phyloP scores from a whole-genome alignment of 2,329 filamentous ascomycete genomes.

The Colletotrichum navitas region DNA sequence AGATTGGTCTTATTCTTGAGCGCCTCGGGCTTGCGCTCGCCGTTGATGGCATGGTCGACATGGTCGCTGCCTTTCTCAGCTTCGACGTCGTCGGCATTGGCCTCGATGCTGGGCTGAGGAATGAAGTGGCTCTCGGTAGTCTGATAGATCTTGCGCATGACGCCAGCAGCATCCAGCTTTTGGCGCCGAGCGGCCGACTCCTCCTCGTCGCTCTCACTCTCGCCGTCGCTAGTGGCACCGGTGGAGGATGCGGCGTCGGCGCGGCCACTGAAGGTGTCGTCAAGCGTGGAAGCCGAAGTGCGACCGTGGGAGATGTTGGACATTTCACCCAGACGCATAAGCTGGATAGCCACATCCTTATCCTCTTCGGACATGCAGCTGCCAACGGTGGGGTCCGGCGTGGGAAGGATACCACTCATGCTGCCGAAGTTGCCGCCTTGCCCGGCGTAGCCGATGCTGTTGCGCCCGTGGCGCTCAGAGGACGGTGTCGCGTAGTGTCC shows the following conservation, averaged over 20 bases:
- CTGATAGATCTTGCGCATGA: constrained; percentile 61
- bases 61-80: constrained; percentile 56
- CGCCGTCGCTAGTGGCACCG: constrained; percentile 84
- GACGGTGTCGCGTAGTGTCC: constrained; percentile 73
- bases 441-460: constrained; percentile 68
- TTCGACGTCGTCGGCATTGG: constrained; percentile 72
- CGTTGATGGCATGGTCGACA: constrained; percentile 52
- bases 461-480: constrained; percentile 75
- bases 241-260: constrained; percentile 89
- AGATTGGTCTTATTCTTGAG: constrained; percentile 52
- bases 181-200: constrained; percentile 70
- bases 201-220: constrained; percentile 74
- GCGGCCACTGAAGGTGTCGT: constrained; percentile 92
- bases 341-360: constrained; percentile 92
- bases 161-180: constrained; percentile 62
- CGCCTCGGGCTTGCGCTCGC: constrained; percentile 56
- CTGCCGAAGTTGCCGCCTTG: constrained; percentile 43
- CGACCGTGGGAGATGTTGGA: constrained; percentile 94
- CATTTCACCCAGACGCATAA: constrained; percentile 95
- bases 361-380: constrained; percentile 97
- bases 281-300: constrained; percentile 91
- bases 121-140: constrained; percentile 67
- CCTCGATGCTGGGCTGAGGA: constrained; percentile 54
- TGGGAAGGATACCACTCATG: constrained; percentile 78
- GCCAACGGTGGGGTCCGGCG: constrained; percentile 95